A percentile compares a stretch with the other conserved stretches of the same genome.
phyloP scores from a whole-genome alignment of 2,329 filamentous ascomycete species.

The Cercospora sp. region DNA sequence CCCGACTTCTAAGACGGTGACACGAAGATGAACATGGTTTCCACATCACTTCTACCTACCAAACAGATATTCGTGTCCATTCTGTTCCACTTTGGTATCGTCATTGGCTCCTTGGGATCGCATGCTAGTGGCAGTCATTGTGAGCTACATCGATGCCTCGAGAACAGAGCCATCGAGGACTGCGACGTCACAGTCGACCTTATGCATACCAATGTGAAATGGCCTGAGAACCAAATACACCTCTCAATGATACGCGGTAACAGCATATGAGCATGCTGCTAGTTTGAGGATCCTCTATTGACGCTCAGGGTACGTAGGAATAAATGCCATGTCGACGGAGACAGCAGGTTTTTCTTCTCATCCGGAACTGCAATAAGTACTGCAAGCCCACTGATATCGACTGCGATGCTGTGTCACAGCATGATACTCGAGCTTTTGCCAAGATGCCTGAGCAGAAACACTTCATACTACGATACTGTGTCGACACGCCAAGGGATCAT shows the following conservation, averaged over 20 bases:
- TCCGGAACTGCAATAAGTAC: not conserved
- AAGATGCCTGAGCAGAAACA: not conserved
- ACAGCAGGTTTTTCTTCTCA: not conserved
- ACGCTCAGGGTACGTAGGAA: no score
- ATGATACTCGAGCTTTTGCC: not conserved
- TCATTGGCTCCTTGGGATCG: not conserved
- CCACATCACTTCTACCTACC: not conserved
- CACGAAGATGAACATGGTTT: not conserved
- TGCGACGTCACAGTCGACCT: not conserved
- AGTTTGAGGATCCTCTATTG: not conserved
- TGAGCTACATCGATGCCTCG: not conserved
- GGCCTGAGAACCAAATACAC: not conserved
- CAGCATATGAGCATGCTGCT: not conserved
- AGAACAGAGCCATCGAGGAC: not conserved
- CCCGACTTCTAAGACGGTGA: not conserved
- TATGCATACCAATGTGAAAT: not conserved
- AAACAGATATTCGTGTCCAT: not conserved
- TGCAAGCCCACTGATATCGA: not conserved
- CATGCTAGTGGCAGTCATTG: not conserved
- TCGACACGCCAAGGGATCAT: not conserved
- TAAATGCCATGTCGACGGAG: no score
- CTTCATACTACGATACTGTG: not conserved
- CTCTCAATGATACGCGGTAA: not conserved
- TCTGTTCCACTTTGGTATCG: not conserved
- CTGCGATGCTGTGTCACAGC: not conserved